Evolutionary conservation across 2,329 filamentous ascomycete species (phyloP), one percentile per base, ranked within the genome.

Genomic region (Colletotrichum camelliae): DNA sequence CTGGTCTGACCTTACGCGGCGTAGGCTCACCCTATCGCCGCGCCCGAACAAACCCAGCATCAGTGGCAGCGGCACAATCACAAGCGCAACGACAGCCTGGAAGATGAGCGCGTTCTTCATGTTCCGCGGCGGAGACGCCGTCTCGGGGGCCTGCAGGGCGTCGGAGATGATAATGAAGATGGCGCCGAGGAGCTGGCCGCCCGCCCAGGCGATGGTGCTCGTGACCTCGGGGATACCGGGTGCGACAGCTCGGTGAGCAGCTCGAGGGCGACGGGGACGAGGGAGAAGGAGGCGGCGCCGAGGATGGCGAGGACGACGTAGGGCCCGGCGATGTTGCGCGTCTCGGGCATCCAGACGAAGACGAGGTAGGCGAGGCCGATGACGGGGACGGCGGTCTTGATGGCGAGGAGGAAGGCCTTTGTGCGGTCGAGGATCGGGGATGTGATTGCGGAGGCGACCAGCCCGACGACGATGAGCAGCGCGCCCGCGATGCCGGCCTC

Each of bases 401-500:
- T 92, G 29, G 93, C 91, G 5, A 90, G 82, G 0, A 98, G 87
- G 81, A 96, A 98, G 31, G 91, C 88, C 84, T 98, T 97, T 72
- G 93, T 96, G 68, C 93, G 91, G 86, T 98, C 97, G 77, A 98
- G 91, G 79, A 98, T 88, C 0, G 96, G 96, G 0, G 93, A 95
- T 1, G 92, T 89, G 77, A 98, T 88, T 16, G 95, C 97, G 1
- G 95, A 90, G 6, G 91, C 85, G 60, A 97, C 88, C 2, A 99
- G 91, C 10, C 97, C 97, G 69, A 97, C 94, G 62, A 98, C 89
- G 82, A 98, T 98, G 39, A 98, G 90, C 10, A 98, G 85, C 1
- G 94, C 97, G 78, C 97, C 97, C 13, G 93, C 95, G 80, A 98
- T 96, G 39, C 97, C 97, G 27, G 96, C 95, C 72, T 98, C 90